A percentile compares a stretch with the other conserved stretches of the same genome.
Evolutionary conservation across 1,284 basidiomycete genomes (phyloP).

Genomic region (Moniliophthora roreri): DNA sequence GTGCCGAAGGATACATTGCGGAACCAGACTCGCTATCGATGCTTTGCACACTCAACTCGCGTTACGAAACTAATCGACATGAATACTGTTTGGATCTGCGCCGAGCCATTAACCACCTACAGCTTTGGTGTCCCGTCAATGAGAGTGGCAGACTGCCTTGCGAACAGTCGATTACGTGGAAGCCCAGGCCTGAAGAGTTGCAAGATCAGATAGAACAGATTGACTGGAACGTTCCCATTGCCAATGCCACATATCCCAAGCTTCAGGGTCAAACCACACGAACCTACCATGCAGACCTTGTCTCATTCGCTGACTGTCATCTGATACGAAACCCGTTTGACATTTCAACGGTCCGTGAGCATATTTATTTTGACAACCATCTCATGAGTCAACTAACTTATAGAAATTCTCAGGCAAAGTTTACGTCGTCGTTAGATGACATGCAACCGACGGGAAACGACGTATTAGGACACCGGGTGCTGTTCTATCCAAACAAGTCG

Average conservation of each 20-base stretch:
- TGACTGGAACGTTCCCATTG: conserved; percentile 21
- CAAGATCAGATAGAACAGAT: conserved; percentile 10
- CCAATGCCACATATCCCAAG: conserved; percentile 19
- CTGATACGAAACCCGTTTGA: conserved; percentile 38
- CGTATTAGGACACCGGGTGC: conserved; percentile 7
- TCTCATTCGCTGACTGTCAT: conserved; percentile 58
- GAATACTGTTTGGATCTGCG: conserved; percentile 51
- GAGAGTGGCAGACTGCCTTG: conserved; percentile 15
- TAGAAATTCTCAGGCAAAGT: conserved; percentile 1
- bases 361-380: conserved; percentile 6
- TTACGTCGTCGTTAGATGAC: not conserved
- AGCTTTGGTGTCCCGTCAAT: conserved; percentile 43
- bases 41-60: conserved; percentile 32
- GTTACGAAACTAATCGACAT: not conserved
- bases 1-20: conserved; percentile 52
- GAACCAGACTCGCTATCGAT: conserved; percentile 30
- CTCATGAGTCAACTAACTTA: too few species aligned
- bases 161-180: conserved; percentile 4
- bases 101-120: conserved; percentile 55
- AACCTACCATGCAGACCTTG: conserved; percentile 36
- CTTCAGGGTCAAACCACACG: conserved; percentile 14
- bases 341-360: conserved; percentile 42
- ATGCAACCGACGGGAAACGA: conserved; percentile 6
- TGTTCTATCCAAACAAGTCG: conserved; percentile 15
- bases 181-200: conserved; percentile 21